Conservation (phyloP, 2,329 filamentous ascomycete genomes). For the Nothophaeocryptopus gaeumannii region DNA sequence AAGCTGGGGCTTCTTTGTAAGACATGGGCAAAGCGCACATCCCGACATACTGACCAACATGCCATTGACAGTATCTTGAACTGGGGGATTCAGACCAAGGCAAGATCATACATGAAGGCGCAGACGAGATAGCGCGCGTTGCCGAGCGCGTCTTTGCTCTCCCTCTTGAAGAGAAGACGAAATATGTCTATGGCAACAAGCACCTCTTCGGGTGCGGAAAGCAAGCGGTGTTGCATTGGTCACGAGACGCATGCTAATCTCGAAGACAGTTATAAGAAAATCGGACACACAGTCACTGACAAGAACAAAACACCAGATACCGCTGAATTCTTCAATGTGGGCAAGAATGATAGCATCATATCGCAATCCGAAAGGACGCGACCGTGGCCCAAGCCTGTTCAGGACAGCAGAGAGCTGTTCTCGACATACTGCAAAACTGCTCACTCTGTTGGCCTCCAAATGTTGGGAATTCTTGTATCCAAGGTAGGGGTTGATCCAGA, state of each 20-base stretch:
- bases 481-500: conserved; percentile 44
- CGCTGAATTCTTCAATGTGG: conserved; percentile 58
- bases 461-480: conserved; percentile 47
- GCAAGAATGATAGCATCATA: conserved; percentile 54
- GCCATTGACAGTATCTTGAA: conserved; percentile 45
- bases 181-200: conserved; percentile 48
- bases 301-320: conserved; percentile 49
- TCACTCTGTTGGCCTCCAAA: conserved; percentile 46
- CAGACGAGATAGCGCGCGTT: conserved; percentile 33
- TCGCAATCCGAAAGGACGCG: conserved; percentile 33
- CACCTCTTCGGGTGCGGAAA: conserved; percentile 33
- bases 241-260: neutral
- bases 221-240: neutral
- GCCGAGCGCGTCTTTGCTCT: conserved; percentile 50
- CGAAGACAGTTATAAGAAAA: conserved; percentile 34
- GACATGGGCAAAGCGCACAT: too few relatives aligned
- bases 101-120: conserved; percentile 27
- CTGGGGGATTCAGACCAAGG: conserved; percentile 36
- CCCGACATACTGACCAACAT: too few relatives aligned
- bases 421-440: conserved; percentile 46
- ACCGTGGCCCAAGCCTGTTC: conserved; percentile 28
- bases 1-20: conserved; percentile 52
- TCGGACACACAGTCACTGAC: conserved; percentile 49
- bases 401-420: conserved; percentile 34
- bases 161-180: conserved; percentile 46